Evolutionary conservation across 2,329 filamentous ascomycete genomes (phyloP).

Genomic region (Thelonectria discophora): DNA sequence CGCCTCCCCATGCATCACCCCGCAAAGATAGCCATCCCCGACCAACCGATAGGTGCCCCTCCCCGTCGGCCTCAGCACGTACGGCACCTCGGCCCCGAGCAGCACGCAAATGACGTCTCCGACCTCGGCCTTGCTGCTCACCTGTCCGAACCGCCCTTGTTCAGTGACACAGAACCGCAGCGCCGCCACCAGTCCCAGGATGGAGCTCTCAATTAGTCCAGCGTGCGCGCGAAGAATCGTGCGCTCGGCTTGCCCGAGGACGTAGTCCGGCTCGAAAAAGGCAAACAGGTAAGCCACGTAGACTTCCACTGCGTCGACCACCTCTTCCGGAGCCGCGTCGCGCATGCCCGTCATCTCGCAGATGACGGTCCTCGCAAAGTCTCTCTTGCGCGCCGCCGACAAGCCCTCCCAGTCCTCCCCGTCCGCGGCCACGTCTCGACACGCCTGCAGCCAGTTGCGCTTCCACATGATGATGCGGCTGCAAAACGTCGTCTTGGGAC

Average conservation of each 20-base stretch:
- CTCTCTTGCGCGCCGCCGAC: background rate
- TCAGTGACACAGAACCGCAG: background rate
- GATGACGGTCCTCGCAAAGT: background rate
- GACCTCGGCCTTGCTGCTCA: background rate
- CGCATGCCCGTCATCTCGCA: constrained; percentile 10
- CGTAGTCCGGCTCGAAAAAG: background rate
- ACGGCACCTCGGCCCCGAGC: constrained; percentile 1
- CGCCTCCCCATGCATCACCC: constrained; percentile 7
- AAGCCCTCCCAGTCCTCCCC: background rate
- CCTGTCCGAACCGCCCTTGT: constrained; percentile 1
- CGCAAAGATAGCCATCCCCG: constrained; percentile 5
- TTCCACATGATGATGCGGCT: background rate
- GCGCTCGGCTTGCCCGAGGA: background rate
- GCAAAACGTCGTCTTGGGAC: background rate
- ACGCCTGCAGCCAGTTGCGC: background rate
- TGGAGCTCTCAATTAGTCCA: background rate
- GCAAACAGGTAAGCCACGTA: background rate
- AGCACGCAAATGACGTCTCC: constrained; percentile 10
- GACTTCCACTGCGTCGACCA: background rate
- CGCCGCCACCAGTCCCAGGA: background rate
- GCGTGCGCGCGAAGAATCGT: background rate
- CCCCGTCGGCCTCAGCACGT: background rate
- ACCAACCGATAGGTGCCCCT: background rate
- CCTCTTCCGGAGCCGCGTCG: background rate
- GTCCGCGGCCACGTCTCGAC: background rate